Evolutionary conservation across 129 eudicot genomes (phyloP).

Genomic region (Arctium lappa): DNA sequence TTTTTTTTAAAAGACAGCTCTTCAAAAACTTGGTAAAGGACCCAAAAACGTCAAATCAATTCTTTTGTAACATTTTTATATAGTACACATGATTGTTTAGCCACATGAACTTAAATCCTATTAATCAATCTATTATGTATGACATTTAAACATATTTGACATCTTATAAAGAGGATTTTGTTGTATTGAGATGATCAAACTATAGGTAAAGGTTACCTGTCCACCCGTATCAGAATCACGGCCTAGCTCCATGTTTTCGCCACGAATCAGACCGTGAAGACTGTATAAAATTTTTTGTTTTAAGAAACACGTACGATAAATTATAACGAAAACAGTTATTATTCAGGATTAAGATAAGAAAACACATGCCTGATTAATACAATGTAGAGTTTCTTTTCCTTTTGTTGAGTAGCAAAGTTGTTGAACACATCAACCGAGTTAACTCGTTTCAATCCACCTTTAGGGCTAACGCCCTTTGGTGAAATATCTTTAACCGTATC

Average conservation of each 20-base stretch:
- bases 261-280: conserved; percentile 85
- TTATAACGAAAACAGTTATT: background rate
- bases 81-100: background rate
- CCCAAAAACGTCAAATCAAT: background rate
- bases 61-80: background rate
- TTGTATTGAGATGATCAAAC: background rate
- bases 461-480: conserved; percentile 42
- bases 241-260: conserved; percentile 92
- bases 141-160: background rate
- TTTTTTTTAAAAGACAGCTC: too few relatives aligned
- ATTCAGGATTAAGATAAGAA: background rate
- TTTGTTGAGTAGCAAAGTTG: conserved; percentile 57
- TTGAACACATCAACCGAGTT: conserved; percentile 68
- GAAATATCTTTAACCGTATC: conserved; percentile 52
- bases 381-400: conserved; percentile 66
- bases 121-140: background rate
- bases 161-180: background rate
- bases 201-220: conserved; percentile 46
- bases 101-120: background rate
- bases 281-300: conserved; percentile 32
- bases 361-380: conserved; percentile 62
- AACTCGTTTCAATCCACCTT: conserved; percentile 62
- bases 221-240: conserved; percentile 93
- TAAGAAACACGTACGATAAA: conserved; percentile 1
- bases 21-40: background rate